Evolutionary conservation across 768 basidiomycete species (phyloP), one percentile per base, ranked within the genome.

Genomic region (Naematelia aurantialba): DNA sequence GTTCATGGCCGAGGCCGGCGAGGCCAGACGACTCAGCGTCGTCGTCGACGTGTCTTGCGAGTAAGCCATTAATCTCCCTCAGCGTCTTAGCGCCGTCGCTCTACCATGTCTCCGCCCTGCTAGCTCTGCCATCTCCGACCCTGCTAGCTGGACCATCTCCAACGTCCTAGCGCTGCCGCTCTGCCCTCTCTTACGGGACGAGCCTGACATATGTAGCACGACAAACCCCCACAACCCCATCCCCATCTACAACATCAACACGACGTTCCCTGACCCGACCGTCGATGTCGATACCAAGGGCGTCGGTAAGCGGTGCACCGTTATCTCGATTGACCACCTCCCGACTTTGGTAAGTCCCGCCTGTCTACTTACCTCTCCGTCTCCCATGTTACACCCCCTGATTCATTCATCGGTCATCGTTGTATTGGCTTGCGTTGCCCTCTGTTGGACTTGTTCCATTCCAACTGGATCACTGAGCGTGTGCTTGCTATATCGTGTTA

Each of bases 11-110:
- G 81, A 81, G 21, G 89, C 88, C 12, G 91, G 92, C 24, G 78
- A 80, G 55, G 67, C 78, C 17, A 82, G 96, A 60, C 81, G 82
- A 57, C 78, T 99, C 60, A 81, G 84, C 22, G 86, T 93, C 26
- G 85, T 97, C 48, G 96, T 97, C 24, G 96, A 99, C 68, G 96
- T 99, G 68, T 94, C 91, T 76, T 99, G 96, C 81, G 96, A 99
- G 76, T 76, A 45, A 67, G 75, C n/a, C n/a, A n/a, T 59, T 4
- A 5, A 19, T 11, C 11, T 17, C 10, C 51, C 31, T n/a, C 52
- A 45, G 8, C 54, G 22, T 22, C 21, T 30, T 26, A 26, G 29
- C 26, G n/a, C n/a, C n/a, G n/a, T n/a, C n/a, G n/a, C n/a, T n/a
- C n/a, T n/a, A n/a, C n/a, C n/a, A n/a, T n/a, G n/a, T n/a, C n/a